phyloP scores from a whole-genome alignment of 805 yeast genomes.

The Kuraishia ogatae region DNA sequence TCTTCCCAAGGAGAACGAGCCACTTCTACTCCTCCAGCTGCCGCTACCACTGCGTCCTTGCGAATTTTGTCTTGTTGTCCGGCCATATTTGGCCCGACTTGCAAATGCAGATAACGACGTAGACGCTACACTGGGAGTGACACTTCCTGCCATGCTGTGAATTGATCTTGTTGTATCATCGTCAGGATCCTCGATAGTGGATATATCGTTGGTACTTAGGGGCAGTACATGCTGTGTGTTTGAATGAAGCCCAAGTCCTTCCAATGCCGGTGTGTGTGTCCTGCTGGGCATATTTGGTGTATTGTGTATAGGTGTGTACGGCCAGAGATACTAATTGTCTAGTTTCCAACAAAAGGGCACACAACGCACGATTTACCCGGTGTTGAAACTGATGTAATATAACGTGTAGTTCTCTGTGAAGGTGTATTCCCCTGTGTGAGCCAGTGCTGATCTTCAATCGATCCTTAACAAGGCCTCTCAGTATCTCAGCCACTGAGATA shows the following conservation, averaged over 20 bases:
- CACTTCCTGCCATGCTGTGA: neutral
- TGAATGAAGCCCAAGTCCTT: slow-evolving; percentile 12
- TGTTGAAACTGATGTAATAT: too few relatives aligned
- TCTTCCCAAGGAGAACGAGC: neutral
- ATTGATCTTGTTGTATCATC: neutral
- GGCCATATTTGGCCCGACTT: neutral
- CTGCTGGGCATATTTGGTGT: slow-evolving; percentile 1
- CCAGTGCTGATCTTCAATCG: too few relatives aligned
- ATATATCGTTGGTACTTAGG: slow-evolving; percentile 13
- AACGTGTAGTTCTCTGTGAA: too few relatives aligned
- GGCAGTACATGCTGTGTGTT: slow-evolving; percentile 12
- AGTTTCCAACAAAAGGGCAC: too few relatives aligned
- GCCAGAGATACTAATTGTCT: too few relatives aligned
- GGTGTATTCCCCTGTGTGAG: too few relatives aligned
- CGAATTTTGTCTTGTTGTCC: neutral
- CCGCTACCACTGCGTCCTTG: neutral
- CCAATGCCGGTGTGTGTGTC: slow-evolving; percentile 12
- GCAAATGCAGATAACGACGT: slow-evolving; percentile 2
- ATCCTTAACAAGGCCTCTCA: neutral
- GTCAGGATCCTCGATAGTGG: neutral
- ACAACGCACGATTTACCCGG: too few relatives aligned
- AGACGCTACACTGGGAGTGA: slow-evolving; percentile 3
- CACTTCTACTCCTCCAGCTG: neutral
- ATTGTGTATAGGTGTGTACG: too few relatives aligned
- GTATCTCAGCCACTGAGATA: too few relatives aligned